A percentile compares a stretch with the other conserved stretches of the same genome.
phyloP scores from a whole-genome alignment of 345 rosid species.

The Corchorus capsularis region DNA sequence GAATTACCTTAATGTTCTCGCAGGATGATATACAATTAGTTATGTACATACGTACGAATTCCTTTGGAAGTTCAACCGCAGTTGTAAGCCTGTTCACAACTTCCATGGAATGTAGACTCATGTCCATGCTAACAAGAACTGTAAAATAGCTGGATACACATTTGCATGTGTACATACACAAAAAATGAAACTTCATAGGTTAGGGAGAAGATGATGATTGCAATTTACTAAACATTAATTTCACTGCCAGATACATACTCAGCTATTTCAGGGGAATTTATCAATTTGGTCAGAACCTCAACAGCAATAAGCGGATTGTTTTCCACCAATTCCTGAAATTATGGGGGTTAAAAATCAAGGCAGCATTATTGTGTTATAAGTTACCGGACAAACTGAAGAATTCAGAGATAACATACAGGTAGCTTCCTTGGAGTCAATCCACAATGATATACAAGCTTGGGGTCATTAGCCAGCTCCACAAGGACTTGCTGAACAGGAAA shows the following conservation, averaged over 20 bases:
- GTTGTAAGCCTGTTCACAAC: conserved; percentile 98
- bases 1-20: conserved; percentile 79
- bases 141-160: conserved; percentile 60
- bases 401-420: conserved; percentile 60
- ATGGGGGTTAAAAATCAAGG: conserved; percentile 26
- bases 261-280: conserved; percentile 77
- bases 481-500: conserved; percentile 63
- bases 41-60: conserved; percentile 85
- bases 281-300: conserved; percentile 88
- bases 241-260: conserved; percentile 58
- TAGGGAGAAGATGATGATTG: not conserved
- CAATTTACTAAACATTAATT: conserved; percentile 5
- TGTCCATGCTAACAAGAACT: conserved; percentile 92
- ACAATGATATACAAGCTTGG: conserved; percentile 91
- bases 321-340: conserved; percentile 87
- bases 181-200: conserved; percentile 18
- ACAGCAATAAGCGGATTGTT: conserved; percentile 93
- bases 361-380: conserved; percentile 4
- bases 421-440: conserved; percentile 89
- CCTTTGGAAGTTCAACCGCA: conserved; percentile 91
- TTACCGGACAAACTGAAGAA: conserved; percentile 1
- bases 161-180: conserved; percentile 26
- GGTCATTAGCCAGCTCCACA: conserved; percentile 73
- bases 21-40: conserved; percentile 95
- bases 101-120: conserved; percentile 98